phyloP scores from a whole-genome alignment of 257 asterid genomes.

The Solanum medicagineum region DNA sequence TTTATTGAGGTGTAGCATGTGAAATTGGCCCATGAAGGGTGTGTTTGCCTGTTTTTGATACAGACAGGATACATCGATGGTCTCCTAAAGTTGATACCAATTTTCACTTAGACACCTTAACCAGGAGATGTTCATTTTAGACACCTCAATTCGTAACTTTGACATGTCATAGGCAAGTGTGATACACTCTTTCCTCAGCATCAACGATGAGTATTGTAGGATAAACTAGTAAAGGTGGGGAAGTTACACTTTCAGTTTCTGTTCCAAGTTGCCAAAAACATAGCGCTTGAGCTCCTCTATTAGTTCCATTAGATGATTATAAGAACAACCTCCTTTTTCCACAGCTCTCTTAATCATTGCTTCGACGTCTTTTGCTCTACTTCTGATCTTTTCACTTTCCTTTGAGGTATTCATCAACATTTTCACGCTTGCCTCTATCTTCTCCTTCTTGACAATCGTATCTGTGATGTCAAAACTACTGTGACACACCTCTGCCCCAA shows the following conservation, averaged over 20 bases:
- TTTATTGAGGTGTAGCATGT: neutral
- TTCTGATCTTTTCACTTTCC: conserved; percentile 3
- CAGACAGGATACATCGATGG: too few species aligned
- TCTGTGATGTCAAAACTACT: neutral
- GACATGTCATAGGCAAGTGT: too few species aligned
- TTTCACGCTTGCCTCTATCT: neutral
- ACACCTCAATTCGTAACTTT: too few species aligned
- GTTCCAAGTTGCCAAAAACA: neutral
- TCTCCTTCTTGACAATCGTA: neutral
- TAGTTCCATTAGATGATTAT: neutral
- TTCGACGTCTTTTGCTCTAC: neutral
- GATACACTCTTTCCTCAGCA: neutral
- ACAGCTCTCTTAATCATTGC: neutral
- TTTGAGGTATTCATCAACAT: neutral
- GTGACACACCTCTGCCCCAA: conserved; percentile 8
- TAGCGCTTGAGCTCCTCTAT: conserved; percentile 1
- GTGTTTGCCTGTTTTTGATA: neutral
- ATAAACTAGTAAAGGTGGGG: neutral
- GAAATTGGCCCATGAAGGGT: neutral
- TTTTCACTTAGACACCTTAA: too few species aligned
- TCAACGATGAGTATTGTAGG: neutral
- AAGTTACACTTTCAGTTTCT: neutral
- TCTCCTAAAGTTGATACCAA: too few species aligned
- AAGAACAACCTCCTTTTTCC: conserved; percentile 7
- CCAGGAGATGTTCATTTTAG: too few species aligned